Evolutionary conservation across 1,284 basidiomycete species (phyloP).

Genomic region (Austroboletus novae-zelandiae): DNA sequence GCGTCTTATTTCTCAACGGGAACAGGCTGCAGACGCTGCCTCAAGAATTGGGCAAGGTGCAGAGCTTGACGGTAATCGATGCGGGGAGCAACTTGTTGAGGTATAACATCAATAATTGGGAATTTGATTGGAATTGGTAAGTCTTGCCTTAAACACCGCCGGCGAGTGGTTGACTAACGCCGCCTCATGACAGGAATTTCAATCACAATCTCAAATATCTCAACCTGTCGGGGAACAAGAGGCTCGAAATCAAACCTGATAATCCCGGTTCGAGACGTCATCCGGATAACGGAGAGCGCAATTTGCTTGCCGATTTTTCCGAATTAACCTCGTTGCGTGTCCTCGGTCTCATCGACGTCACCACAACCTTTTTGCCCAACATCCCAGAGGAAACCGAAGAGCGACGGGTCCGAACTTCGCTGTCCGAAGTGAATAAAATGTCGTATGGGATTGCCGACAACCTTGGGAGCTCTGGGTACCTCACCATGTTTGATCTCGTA

Average conservation of each 20-base stretch:
- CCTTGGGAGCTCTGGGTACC: constrained; percentile 74
- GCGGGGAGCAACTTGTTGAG: constrained; percentile 94
- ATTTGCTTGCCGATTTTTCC: constrained; percentile 82
- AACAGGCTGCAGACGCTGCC: constrained; percentile 94
- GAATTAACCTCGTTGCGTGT: constrained; percentile 80
- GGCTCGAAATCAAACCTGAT: constrained; percentile 82
- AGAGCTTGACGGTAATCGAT: constrained; percentile 81
- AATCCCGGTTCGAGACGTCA: constrained; percentile 18
- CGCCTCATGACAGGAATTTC: constrained; percentile 76
- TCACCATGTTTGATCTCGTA: constrained; percentile 93
- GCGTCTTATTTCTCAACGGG: constrained; percentile 87
- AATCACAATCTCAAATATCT: constrained; percentile 91
- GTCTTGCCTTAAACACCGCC: constrained; percentile 18
- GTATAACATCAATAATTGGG: constrained; percentile 99
- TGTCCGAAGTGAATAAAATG: constrained; percentile 90
- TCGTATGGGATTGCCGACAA: constrained; percentile 97
- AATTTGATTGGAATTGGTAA: constrained; percentile 99
- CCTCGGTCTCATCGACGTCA: constrained; percentile 97
- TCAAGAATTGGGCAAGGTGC: constrained; percentile 84
- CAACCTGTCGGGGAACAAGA: constrained; percentile 85
- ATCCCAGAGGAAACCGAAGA: constrained; percentile 92
- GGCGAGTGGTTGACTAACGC: constrained; percentile 4
- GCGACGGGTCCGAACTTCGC: constrained; percentile 89
- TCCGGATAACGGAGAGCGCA: constrained; percentile 23
- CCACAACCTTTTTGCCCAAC: constrained; percentile 73